These are phyloP conservation scores for Pichia sp. DNA, from an alignment of 1,139 yeast species.

Conservation along the genomic window DNA sequence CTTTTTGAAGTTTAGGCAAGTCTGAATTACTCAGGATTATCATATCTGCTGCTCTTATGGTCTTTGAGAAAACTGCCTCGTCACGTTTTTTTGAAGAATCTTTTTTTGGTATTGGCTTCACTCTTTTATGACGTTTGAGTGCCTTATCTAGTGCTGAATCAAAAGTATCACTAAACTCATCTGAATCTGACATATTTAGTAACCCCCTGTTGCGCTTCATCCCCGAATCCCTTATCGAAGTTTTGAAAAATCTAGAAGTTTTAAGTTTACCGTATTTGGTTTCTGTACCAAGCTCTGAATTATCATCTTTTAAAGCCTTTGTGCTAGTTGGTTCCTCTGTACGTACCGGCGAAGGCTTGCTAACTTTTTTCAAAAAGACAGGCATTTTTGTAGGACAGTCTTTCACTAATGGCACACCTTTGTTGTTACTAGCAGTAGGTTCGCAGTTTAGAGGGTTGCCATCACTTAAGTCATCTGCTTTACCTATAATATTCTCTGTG, in stretches of 20 bases:
- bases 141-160: slow-evolving; percentile 12
- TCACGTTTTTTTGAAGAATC: not conserved
- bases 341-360: not conserved
- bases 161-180: slow-evolving; percentile 11
- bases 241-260: slow-evolving; percentile 5
- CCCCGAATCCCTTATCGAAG: not conserved
- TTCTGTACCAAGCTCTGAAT: not conserved
- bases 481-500: not conserved
- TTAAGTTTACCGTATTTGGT: not conserved
- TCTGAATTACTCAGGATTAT: not conserved
- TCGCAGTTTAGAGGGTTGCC: not conserved
- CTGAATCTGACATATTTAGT: slow-evolving; percentile 12
- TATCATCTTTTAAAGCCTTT: not conserved
- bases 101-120: not conserved
- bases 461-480: not conserved
- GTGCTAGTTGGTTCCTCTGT: not conserved
- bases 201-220: not conserved
- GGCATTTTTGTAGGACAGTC: not conserved
- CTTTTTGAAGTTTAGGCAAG: not conserved
- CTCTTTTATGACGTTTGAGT: slow-evolving; percentile 2
- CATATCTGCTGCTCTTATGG: not conserved
- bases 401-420: not conserved
- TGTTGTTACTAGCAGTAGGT: not conserved
- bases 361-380: not conserved
- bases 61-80: not conserved